Evolutionary conservation across 2,329 filamentous ascomycete species (phyloP), one percentile per base, ranked within the genome.

Genomic region (Albifimbria verrucaria): DNA sequence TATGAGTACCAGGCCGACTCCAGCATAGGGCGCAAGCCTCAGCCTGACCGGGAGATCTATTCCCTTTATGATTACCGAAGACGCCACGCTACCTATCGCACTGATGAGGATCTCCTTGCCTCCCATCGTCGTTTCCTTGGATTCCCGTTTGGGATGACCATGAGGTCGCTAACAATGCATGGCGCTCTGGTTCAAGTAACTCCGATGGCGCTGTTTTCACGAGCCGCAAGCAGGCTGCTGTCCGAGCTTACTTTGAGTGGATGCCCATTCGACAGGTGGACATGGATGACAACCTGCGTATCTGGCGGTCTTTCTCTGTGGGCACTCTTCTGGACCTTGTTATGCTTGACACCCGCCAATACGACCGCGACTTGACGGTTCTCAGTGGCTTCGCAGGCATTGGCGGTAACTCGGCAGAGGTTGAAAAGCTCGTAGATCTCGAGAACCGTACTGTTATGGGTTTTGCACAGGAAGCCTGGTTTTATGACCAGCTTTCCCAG

Each of bases 151-250:
- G 75, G 75, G 59, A 61, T 15, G 59, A 61, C 11, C 59, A 61
- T 20, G 81, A 72, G 68, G 79, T 88, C 21, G 78, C 82, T 5
- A 78, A 89, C 63, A 89, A 90, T 60, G 81, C 78, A 3, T 89
- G 83, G 62, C 76, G 80, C 21, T 84, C 85, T 60, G 86, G 86
- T 1, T 79, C 77, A 7, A 77, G 78, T 2, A 73, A 75, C 4
- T 69, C 87, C 23, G 86, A 84, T 66, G 89, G 89, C 4, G 51
- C 89, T 17, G 82, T 78, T 26, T 82, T 89, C n/a, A 86, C 89
- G 59, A 82, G 87, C 64, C 79, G 86, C 57, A 90, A 89, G 72
- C 84, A 88, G 76, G 88, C 89, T 50, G 87, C 86, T 2, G 86
- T 90, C 2, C 77, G 87, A 36, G 85, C 86, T 1, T 87, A 87